Percentiles rank a stretch among this genome's conserved stretches.
These are phyloP conservation scores for Aphanomyces astaci DNA, from an alignment of 352 stramenopile species.

Conservation along the genomic window DNA sequence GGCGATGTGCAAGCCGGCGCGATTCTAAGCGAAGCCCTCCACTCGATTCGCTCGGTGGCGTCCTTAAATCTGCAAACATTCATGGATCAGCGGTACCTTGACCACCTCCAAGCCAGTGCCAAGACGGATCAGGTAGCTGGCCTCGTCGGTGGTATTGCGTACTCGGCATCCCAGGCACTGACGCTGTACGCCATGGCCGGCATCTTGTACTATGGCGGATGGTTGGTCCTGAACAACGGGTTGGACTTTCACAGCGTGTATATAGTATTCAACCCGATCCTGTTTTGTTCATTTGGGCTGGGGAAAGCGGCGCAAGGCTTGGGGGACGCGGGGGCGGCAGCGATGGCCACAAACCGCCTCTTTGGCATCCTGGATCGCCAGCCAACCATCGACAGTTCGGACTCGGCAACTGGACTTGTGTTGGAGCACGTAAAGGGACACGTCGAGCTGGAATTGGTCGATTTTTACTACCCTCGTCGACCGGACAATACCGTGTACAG, in stretches of 20 bases:
- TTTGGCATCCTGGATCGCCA: constrained; percentile 46
- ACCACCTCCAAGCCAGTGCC: constrained; percentile 31
- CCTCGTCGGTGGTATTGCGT: constrained; percentile 43
- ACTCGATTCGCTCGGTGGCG: constrained; percentile 44
- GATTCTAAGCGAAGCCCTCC: constrained; percentile 36
- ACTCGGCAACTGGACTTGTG: neutral
- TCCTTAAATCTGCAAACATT: constrained; percentile 46
- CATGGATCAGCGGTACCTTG: constrained; percentile 32
- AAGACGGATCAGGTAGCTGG: constrained; percentile 38
- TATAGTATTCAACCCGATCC: constrained; percentile 61
- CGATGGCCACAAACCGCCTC: constrained; percentile 27
- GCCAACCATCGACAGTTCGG: constrained; percentile 28
- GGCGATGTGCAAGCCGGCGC: constrained; percentile 39
- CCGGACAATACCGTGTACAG: constrained; percentile 56
- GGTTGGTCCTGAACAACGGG: constrained; percentile 39
- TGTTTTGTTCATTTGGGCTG: constrained; percentile 40
- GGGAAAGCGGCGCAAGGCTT: constrained; percentile 31
- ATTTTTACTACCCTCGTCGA: constrained; percentile 43
- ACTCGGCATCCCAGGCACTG: constrained; percentile 60
- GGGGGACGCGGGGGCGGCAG: constrained; percentile 30
- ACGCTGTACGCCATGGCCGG: constrained; percentile 58
- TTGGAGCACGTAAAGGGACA: constrained; percentile 24
- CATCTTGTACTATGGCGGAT: constrained; percentile 64
- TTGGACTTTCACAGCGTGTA: constrained; percentile 69
- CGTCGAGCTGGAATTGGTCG: constrained; percentile 37